A percentile compares a stretch with the other conserved stretches of the same genome.
Evolutionary conservation across 2,329 filamentous ascomycete genomes (phyloP).

Genomic region (Chalara sp.): DNA sequence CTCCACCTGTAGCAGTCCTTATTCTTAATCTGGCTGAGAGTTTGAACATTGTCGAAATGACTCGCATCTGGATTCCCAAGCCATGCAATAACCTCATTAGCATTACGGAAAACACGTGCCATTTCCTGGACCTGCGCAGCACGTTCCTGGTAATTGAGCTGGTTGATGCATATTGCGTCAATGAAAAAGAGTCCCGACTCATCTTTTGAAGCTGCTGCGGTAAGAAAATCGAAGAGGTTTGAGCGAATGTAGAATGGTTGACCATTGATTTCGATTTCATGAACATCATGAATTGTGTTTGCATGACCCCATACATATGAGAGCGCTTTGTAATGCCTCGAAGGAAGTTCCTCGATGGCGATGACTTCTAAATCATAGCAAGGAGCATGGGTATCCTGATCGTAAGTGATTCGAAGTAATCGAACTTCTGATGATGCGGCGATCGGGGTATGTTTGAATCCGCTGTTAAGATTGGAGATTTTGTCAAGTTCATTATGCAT

Average conservation of each 20-base stretch:
- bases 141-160: constrained; percentile 15
- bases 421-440: too few species aligned
- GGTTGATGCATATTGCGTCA: constrained; percentile 23
- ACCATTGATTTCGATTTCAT: neutral
- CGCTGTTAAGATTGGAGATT: too few species aligned
- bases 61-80: constrained; percentile 4
- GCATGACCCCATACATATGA: too few species aligned
- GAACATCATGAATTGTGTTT: neutral
- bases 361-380: too few species aligned
- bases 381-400: too few species aligned
- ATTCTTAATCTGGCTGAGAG: neutral
- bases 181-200: constrained; percentile 5
- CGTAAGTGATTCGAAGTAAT: too few species aligned
- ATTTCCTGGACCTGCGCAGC: constrained; percentile 17
- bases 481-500: too few species aligned
- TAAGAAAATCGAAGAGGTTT: constrained; percentile 2
- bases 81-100: constrained; percentile 8
- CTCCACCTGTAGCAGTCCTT: neutral
- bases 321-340: too few species aligned
- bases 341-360: too few species aligned
- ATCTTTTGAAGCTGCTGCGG: neutral
- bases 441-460: too few species aligned
- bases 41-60: neutral
- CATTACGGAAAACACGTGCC: constrained; percentile 20
- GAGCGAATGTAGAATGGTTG: constrained; percentile 1